Evolutionary conservation across 768 basidiomycete species (phyloP), one percentile per base, ranked within the genome.

Genomic region (Gloeophyllum trabeum): DNA sequence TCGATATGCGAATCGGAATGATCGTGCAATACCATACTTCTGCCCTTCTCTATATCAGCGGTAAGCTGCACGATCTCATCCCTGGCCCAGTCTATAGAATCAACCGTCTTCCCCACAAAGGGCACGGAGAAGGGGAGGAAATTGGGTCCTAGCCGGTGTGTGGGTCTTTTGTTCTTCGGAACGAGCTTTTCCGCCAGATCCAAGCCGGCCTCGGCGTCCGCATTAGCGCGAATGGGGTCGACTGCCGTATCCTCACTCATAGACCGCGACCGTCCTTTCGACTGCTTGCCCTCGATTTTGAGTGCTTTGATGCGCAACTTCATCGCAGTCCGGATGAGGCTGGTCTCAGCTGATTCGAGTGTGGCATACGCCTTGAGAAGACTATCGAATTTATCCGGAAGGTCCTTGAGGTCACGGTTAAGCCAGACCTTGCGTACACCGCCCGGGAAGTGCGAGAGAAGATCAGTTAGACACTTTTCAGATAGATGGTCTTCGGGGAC

Each of bases 361-460:
- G 84, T 89, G 43, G 63, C 66, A 49, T 70, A 75, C 0, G 85
- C 83, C 3, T 66, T 67, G 4, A 76, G 54, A 21, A 86, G 78
- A 22, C 79, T 70, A 40, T 88, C 78, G 50, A 81, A 85, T 25
- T 82, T 53, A 34, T 78, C 76, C 2, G 88, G 87, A 18, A 94
- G 65, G 6, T 89, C 82, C 57, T 88, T 88, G 22, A 97, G 67
- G 54, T 97, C 75, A 39, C 87, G 72, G 58, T 92, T 94, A 28
- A 98, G 70, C 92, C 94, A 99, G 26, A 99, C 78, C 48, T 78
- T 76, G 55, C 79, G 81, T 5, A 93, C 84, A 13, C 93, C 93
- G 6, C 93, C 93, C 0, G 96, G 94, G 2, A 97, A 70, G 43
- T 75, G 72, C n/a, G 74, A 71, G 60, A 88, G 94, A 7, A 94